Base-by-base conservation (phyloP, 441 rosid genomes). In the Brassica balearica region DNA sequence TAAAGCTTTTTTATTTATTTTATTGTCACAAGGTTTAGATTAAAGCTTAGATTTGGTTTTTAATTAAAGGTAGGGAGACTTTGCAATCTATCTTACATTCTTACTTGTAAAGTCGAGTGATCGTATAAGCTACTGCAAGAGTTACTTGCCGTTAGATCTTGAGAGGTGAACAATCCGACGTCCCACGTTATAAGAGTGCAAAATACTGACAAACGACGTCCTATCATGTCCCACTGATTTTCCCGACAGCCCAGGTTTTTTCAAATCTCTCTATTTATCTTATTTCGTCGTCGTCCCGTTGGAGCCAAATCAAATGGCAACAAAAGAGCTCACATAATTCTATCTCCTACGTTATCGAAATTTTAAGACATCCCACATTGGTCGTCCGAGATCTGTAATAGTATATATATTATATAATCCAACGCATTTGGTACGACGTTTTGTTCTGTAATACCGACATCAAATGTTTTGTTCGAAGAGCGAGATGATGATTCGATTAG, bases 291-390 rank as follows among this genome's bases (percentile, higher is more conserved):
- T 34, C 41, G 8, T 7, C 8, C 8, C 41, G 9, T 34, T 41
- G 41, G 82, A 80, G 72, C 82, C 83, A 69, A 73, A 73, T 8
- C 74, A 72, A 34, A 79, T 73, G 65, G 53, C 65, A 22, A 38
- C 1, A 38, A 61, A 68, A 32, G 4, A 59, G 43, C 15, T 0
- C 11, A 29, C 12, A 60, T 27, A 58, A 56, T 34, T 63, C 55
- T 14, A 6, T 61, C 55, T 68, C 78, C 68, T 64, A 29, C 22
- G 41, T 69, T 27, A 64, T 27, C 68, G 79, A 17, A 17, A 17
- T 17, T 17, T 17, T 48, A 48, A 19, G 23, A 20, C 65, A 75
- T 68, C 74, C 38, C 38, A 68, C 82, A 79, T 79, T 79, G 75
- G 0, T 68, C 65, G 0, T 68, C 65, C 4, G 38, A 80, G 82